A percentile compares a stretch with the other conserved stretches of the same genome.
Evolutionary conservation across 768 basidiomycete genomes (phyloP).

Genomic region (Suillus alpinus): DNA sequence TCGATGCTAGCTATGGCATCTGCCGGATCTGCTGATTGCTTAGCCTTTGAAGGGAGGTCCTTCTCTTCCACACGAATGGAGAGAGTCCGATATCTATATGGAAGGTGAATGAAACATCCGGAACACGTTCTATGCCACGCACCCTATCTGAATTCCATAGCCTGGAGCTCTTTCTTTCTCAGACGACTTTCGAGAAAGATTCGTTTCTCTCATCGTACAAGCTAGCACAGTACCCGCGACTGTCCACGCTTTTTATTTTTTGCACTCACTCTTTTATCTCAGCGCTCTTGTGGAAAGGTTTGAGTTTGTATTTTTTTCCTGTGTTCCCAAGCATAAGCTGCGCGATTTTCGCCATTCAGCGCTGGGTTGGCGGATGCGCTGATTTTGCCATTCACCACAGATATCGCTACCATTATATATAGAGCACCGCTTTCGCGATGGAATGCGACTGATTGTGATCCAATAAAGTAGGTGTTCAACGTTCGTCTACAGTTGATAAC

Average conservation of each 20-base stretch:
- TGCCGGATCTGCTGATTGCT: conserved; percentile 30
- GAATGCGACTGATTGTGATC: background rate
- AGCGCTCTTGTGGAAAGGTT: background rate
- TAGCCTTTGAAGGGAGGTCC: conserved; percentile 13
- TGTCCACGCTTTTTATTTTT: background rate
- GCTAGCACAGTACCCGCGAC: background rate
- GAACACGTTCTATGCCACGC: background rate
- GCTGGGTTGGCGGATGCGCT: conserved; percentile 12
- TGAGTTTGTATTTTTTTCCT: conserved; percentile 4
- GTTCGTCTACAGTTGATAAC: background rate
- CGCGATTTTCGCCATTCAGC: conserved; percentile 27
- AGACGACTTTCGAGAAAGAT: conserved; percentile 12
- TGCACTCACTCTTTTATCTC: conserved; percentile 16
- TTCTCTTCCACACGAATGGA: conserved; percentile 41
- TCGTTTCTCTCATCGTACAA: background rate
- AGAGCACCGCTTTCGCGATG: background rate
- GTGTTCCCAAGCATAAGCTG: conserved; percentile 7
- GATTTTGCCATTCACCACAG: conserved; percentile 25
- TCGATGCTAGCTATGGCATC: conserved; percentile 45
- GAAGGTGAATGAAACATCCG: background rate
- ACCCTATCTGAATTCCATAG: conserved; percentile 32
- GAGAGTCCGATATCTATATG: conserved; percentile 40
- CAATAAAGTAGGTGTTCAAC: background rate
- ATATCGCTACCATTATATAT: conserved; percentile 1
- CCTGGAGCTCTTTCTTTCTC: conserved; percentile 14